phyloP scores from a whole-genome alignment of 2,329 filamentous ascomycete species.

The Phialocephala subalpina region DNA sequence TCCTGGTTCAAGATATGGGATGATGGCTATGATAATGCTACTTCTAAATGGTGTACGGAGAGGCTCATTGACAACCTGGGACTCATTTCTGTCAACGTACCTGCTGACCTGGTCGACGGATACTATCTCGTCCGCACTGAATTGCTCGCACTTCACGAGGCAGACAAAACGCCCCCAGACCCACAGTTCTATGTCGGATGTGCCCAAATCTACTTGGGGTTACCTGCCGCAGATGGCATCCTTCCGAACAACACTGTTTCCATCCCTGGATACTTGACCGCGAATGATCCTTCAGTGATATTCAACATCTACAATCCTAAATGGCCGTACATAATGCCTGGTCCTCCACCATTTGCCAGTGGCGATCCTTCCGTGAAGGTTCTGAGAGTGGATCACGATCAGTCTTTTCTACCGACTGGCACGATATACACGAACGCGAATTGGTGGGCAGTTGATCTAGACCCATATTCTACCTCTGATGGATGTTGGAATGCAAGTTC shows the following conservation, averaged over 20 bases:
- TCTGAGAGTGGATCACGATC: conserved; percentile 43
- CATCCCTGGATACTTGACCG: conserved; percentile 72
- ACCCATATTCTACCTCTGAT: conserved; percentile 59
- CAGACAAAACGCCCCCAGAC: conserved; percentile 57
- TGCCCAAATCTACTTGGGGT: conserved; percentile 72
- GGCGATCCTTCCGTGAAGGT: background rate
- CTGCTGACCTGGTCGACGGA: conserved; percentile 66
- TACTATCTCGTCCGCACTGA: conserved; percentile 78
- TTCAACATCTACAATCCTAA: conserved; percentile 70
- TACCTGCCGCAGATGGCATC: conserved; percentile 44
- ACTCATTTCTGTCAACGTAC: conserved; percentile 68
- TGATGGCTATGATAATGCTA: conserved; percentile 66
- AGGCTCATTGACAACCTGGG: conserved; percentile 71
- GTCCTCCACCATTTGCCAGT: conserved; percentile 51
- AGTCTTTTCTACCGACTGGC: conserved; percentile 60
- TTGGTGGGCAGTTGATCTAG: conserved; percentile 73
- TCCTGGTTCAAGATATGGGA: conserved; percentile 86
- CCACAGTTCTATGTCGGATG: conserved; percentile 81
- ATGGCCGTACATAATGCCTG: conserved; percentile 65
- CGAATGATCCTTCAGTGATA: conserved; percentile 60
- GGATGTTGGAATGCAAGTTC: conserved; percentile 64
- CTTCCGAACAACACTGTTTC: conserved; percentile 61
- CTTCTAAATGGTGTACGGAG: conserved; percentile 73
- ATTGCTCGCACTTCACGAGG: conserved; percentile 72
- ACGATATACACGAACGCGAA: conserved; percentile 74